Base-by-base conservation (phyloP, 257 asterid genomes). In the Gentiana straminea region DNA sequence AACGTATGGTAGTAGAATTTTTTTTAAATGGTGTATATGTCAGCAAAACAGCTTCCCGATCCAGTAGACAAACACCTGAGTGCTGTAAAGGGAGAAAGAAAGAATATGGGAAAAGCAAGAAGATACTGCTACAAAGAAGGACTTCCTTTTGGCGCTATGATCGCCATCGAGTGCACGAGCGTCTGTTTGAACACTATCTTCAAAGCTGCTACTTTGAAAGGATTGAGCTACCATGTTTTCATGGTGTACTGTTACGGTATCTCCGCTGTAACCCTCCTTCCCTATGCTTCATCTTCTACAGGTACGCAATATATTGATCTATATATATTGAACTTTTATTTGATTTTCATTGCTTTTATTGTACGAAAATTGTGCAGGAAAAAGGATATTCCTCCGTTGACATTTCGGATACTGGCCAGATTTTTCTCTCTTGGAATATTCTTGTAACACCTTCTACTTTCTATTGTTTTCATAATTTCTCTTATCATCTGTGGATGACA, bases 61-160 rank as follows among this genome's bases (percentile, higher is more conserved):
- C 24, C 24, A 24, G 24, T 24, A 24, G 24, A 24, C 24, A 24
- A 24, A 24, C 24, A 24, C 24, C 24, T 24, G 24, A 24, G 24
- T 24, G 24, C 24, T 24, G 24, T 7, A 45, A 24, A 24, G 24
- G 4, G 24, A 4, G 24, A 1, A 10, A n/a, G 63, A 33, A 47
- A 53, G 53, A 57, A 33, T 34, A 47, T 8, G 24, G 24, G 24
- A 24, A 24, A 24, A 24, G 24, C 24, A 24, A 24, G 24, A 24
- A 24, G 24, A 24, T 35, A 11, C 3, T 57, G 41, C 8, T n/a
- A 45, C 33, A 33, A 9, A 33, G 66, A 59, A 15, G 43, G 53
- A 13, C 37, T 61, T 6, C 64, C 73, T 38, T 68, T 55, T 32
- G 36, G 55, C 49, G 73, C 64, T 3, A 48, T 68, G 73, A 24